Conservation (phyloP, 306 rosid genomes). For the Malus sylvestris region DNA sequence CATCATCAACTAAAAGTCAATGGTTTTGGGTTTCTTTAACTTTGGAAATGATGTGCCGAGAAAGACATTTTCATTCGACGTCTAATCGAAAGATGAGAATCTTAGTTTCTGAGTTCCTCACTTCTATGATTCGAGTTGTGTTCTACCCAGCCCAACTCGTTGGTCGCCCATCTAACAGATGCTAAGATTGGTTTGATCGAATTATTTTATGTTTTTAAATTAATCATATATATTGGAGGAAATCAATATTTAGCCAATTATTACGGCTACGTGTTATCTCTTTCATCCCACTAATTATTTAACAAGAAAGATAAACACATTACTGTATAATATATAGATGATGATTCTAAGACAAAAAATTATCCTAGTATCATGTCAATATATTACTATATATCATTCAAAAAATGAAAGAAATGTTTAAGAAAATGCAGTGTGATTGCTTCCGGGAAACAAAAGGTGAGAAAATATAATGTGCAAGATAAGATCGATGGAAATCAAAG, state of each 20-base stretch:
- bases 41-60: neutral
- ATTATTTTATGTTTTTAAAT: too few species aligned
- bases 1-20: constrained; percentile 18
- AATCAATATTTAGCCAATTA: too few species aligned
- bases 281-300: neutral
- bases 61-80: neutral
- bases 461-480: neutral
- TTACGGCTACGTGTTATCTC: too few species aligned
- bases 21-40: neutral
- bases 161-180: too few species aligned
- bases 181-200: too few species aligned
- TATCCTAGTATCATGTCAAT: neutral
- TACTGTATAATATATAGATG: neutral
- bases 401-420: neutral
- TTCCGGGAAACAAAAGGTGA: neutral
- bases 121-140: too few species aligned
- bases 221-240: too few species aligned
- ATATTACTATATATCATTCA: too few species aligned
- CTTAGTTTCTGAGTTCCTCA: too few species aligned
- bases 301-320: neutral
- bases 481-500: neutral
- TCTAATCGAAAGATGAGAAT: constrained; percentile 5
- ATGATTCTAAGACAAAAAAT: neutral
- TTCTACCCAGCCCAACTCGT: too few species aligned
- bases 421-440: neutral